Conservation (phyloP, 2,329 filamentous ascomycete species). For the Cordyceps javanica region DNA sequence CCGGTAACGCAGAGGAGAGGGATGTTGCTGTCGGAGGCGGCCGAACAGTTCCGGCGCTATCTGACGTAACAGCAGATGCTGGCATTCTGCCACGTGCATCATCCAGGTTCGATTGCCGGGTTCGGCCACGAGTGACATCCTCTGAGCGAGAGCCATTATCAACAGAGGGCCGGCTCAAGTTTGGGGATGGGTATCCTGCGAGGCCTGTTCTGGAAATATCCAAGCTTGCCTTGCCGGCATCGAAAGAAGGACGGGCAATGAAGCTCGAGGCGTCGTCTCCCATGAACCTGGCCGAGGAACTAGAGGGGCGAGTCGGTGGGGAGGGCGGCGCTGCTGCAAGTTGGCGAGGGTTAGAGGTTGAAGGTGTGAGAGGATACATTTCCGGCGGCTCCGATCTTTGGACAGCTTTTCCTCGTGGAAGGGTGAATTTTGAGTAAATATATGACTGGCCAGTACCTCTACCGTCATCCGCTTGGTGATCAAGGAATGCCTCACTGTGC, state of each 20-base stretch:
- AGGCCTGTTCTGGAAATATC: constrained; percentile 35
- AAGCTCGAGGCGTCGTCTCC: constrained; percentile 32
- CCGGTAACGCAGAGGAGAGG: constrained; percentile 52
- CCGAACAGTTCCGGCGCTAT: constrained; percentile 48
- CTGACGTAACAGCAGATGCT: constrained; percentile 44
- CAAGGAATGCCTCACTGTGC: constrained; percentile 62
- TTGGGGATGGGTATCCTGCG: constrained; percentile 37
- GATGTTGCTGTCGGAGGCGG: constrained; percentile 35
- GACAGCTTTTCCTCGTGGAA: constrained; percentile 76
- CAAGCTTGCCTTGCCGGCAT: constrained; percentile 44
- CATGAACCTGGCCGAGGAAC: constrained; percentile 39
- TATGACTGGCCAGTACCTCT: constrained; percentile 62
- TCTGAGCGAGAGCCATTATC: constrained; percentile 40
- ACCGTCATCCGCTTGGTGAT: constrained; percentile 40
- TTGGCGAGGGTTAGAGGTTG: constrained; percentile 42
- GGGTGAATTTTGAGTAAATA: constrained; percentile 75
- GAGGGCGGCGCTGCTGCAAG: constrained; percentile 50
- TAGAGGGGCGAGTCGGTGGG: constrained; percentile 54
- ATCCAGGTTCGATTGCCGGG: constrained; percentile 31
- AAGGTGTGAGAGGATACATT: constrained; percentile 33
- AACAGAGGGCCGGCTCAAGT: constrained; percentile 38
- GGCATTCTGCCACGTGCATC: constrained; percentile 40
- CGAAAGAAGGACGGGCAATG: constrained; percentile 40
- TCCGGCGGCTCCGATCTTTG: constrained; percentile 62
- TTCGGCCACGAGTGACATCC: constrained; percentile 42